Evolutionary conservation across 202 grass and related monocot species (phyloP), one percentile per base, ranked within the genome.

Genomic region (Cymbopogon flexuosus): DNA sequence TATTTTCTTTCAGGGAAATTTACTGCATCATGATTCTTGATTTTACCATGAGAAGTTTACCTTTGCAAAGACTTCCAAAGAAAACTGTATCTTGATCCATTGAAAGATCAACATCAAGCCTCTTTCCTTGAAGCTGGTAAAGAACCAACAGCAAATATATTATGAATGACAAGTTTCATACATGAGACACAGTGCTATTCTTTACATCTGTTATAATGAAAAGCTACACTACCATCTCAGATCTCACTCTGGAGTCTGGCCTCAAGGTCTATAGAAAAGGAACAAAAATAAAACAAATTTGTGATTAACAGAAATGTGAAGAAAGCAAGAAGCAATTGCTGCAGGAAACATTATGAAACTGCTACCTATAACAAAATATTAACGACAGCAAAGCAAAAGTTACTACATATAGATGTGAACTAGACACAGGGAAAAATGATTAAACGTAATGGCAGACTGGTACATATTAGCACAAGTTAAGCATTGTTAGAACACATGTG

Each of bases 61-160:
- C 81, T 89, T 93, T 97, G 62, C 78, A 76, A 86, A 97, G 90
- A 85, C 91, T 97, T 81, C 93, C 93, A 93, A 97, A 89, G 83
- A 93, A 97, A 59, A 97, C 71, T 40, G 90, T 87, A 83, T 92
- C 88, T 85, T 97, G 88, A 75, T 97, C 93, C 76, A 83, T 83
- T 69, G 93, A 93, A 83, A 93, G 79, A 74, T 85, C 81, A 87
- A 93, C 93, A 85, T 43, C 78, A 47, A 93, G 89, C 57, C 79
- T 89, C 85, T 82, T 97, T 64, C 93, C 93, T 87, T 91, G 90
- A 75, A 97, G 70, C 93, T 97, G 71, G 77, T 51, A 85, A 79
- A 81, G 76, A 81, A 84, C 36, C 67, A 77, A 83, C 27, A 70
- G 18, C 10, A 66, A 46, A 91, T 42, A 83, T 59, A 58, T 64